These are phyloP conservation scores for Monosporascus sp. DNA, from an alignment of 2,329 filamentous ascomycete species.

Conservation along the genomic window DNA sequence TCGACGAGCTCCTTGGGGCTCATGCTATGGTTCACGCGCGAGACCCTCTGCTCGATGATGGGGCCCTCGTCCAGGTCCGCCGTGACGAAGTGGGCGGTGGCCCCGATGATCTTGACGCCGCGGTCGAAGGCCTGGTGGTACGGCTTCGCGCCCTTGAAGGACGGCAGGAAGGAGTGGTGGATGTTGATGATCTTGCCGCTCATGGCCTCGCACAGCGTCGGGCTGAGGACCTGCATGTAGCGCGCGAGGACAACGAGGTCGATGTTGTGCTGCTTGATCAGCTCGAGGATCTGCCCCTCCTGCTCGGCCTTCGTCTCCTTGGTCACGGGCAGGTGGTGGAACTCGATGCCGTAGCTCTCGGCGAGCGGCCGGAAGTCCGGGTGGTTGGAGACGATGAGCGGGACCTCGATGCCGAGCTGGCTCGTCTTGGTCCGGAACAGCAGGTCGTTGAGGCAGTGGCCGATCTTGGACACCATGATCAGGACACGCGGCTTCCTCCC, in stretches of 20 bases:
- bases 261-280: slow-evolving; percentile 63
- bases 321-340: slow-evolving; percentile 75
- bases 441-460: slow-evolving; percentile 79
- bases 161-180: slow-evolving; percentile 81
- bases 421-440: slow-evolving; percentile 72
- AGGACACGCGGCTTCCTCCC: slow-evolving; percentile 68
- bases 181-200: slow-evolving; percentile 88
- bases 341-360: slow-evolving; percentile 68
- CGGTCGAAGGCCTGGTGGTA: slow-evolving; percentile 85
- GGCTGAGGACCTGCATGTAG: slow-evolving; percentile 84
- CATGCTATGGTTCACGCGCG: slow-evolving; percentile 71
- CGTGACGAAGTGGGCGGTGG: slow-evolving; percentile 81
- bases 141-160: slow-evolving; percentile 82
- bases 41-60: slow-evolving; percentile 81
- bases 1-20: slow-evolving; percentile 70
- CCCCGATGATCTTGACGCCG: slow-evolving; percentile 84
- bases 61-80: slow-evolving; percentile 81
- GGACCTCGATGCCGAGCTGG: slow-evolving; percentile 70
- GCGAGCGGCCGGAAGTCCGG: slow-evolving; percentile 66
- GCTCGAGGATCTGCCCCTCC: slow-evolving; percentile 64
- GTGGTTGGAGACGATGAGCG: slow-evolving; percentile 79
- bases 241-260: slow-evolving; percentile 77
- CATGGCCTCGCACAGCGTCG: slow-evolving; percentile 70
- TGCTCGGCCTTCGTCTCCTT: slow-evolving; percentile 73
- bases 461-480: slow-evolving; percentile 88